phyloP scores from a whole-genome alignment of 768 basidiomycete species.

The Naganishia onofrii region DNA sequence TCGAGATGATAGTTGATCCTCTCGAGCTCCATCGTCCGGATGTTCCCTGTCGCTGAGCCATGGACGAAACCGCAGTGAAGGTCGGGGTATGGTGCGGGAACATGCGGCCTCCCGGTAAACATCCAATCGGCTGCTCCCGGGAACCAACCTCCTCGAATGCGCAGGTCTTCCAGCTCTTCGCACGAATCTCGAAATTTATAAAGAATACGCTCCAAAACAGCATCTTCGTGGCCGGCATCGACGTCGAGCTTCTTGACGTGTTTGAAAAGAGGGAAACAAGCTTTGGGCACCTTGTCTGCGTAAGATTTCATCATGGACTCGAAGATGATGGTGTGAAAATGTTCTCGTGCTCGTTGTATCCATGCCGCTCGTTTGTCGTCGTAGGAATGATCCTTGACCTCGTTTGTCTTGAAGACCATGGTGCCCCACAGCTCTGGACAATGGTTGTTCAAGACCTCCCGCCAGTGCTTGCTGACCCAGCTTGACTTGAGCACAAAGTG shows the following conservation, averaged over 20 bases:
- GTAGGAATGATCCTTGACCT: no score
- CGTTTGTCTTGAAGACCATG: no score
- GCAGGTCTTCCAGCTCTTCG: not conserved
- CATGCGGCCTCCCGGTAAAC: not conserved
- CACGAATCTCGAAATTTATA: no score
- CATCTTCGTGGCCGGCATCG: not conserved
- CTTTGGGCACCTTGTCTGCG: not conserved
- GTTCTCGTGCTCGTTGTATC: no score
- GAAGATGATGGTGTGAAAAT: not conserved
- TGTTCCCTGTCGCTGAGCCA: not conserved
- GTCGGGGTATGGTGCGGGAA: not conserved
- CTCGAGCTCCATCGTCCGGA: not conserved
- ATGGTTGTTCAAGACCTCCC: no score
- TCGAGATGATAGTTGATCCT: not conserved
- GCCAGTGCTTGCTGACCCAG: no score
- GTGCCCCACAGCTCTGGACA: no score
- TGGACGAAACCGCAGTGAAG: not conserved
- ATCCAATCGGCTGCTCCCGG: not conserved
- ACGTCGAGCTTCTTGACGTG: not conserved
- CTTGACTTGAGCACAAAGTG: no score
- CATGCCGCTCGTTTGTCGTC: no score
- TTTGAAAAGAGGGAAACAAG: not conserved
- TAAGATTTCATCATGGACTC: not conserved
- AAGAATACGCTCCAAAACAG: not conserved
- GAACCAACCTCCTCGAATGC: not conserved